These are phyloP conservation scores for Mikania micrantha DNA, from an alignment of 129 eudicot species.

Conservation along the genomic window DNA sequence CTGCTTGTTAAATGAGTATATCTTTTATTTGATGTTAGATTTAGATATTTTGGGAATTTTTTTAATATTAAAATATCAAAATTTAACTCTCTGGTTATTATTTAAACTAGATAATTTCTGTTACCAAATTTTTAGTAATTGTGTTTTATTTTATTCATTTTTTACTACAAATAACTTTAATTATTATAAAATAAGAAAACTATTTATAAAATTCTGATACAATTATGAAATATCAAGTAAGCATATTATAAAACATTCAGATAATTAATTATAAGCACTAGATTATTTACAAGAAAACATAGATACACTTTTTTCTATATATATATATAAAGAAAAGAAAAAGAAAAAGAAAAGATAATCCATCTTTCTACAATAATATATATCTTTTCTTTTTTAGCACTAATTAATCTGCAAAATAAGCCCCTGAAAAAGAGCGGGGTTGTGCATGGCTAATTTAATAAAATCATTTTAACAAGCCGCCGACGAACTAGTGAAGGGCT, in stretches of 20 bases:
- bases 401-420: conserved; percentile 5
- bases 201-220: too few species aligned
- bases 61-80: too few species aligned
- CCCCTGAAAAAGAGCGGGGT: conserved; percentile 20
- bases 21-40: too few species aligned
- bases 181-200: too few species aligned
- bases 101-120: too few species aligned
- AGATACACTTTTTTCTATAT: background rate
- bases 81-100: too few species aligned
- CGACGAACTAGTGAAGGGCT: conserved; percentile 22
- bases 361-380: conserved; percentile 1
- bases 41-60: too few species aligned
- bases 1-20: too few species aligned
- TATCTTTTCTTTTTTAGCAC: background rate
- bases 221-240: too few species aligned
- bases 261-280: background rate
- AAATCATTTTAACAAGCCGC: conserved; percentile 24
- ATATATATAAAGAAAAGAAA: background rate
- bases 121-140: too few species aligned
- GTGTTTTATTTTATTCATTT: background rate
- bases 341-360: background rate
- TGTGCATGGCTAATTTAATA: conserved; percentile 25
- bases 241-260: too few species aligned
- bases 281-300: conserved; percentile 2
- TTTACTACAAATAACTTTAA: too few species aligned